Evolutionary conservation across 768 basidiomycete genomes (phyloP).

Genomic region (Suillus discolor): DNA sequence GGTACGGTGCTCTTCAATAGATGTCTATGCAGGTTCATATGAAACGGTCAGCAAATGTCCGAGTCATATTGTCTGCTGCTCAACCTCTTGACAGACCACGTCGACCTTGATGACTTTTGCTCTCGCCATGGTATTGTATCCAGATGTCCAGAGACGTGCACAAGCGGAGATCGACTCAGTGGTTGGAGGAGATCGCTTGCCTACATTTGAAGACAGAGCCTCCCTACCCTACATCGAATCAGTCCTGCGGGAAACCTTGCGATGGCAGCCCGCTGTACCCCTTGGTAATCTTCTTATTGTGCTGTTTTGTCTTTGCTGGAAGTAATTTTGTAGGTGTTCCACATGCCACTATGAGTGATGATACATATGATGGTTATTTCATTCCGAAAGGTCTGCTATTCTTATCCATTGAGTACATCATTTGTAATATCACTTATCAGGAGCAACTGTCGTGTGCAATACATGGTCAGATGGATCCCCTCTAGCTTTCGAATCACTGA

Average conservation of each 20-base stretch:
- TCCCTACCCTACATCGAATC: conserved; percentile 5
- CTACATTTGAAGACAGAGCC: not conserved
- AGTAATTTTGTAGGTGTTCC: not conserved
- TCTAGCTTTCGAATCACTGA: not conserved
- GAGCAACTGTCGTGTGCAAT: conserved; percentile 1
- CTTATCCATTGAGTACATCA: not conserved
- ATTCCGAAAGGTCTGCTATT: conserved; percentile 26
- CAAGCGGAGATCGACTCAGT: conserved; percentile 20
- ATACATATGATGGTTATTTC: conserved; percentile 39
- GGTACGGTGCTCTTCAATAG: not conserved
- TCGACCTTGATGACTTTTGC: conserved; percentile 14
- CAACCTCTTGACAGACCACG: conserved; percentile 5
- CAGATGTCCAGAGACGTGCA: conserved; percentile 17
- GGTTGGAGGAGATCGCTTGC: not conserved
- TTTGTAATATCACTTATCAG: not conserved
- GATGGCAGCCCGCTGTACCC: not conserved
- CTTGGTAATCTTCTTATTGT: not conserved
- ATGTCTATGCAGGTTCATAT: conserved; percentile 16
- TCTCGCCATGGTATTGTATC: conserved; percentile 12
- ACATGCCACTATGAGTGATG: conserved; percentile 27
- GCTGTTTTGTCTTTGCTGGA: not conserved
- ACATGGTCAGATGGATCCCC: not conserved
- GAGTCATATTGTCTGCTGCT: not conserved
- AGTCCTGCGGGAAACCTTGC: not conserved
- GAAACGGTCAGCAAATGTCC: conserved; percentile 18